These are phyloP conservation scores for Phalaenopsis hybrid DNA, from an alignment of 116 monocot genomes.

Conservation along the genomic window DNA sequence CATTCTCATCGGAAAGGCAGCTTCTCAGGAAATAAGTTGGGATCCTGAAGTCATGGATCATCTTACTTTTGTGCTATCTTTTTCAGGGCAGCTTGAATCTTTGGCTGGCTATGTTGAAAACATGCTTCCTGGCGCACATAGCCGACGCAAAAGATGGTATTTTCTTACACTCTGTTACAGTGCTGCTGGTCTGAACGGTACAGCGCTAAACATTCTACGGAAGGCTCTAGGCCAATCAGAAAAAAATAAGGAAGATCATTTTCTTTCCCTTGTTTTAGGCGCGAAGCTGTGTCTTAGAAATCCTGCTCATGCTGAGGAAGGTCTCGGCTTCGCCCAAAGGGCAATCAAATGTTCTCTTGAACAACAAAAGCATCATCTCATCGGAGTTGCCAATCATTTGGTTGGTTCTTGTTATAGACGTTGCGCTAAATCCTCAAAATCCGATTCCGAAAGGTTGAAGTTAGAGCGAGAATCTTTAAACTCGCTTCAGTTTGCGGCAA, in stretches of 20 bases:
- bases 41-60: conserved; percentile 78
- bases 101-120: conserved; percentile 55
- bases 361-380: conserved; percentile 25
- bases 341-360: conserved; percentile 23
- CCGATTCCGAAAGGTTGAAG: conserved; percentile 41
- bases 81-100: conserved; percentile 47
- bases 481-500: conserved; percentile 31
- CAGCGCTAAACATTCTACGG: conserved; percentile 60
- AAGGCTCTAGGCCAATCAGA: conserved; percentile 36
- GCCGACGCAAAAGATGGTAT: conserved; percentile 74
- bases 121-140: conserved; percentile 55
- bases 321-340: conserved; percentile 32
- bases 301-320: conserved; percentile 41
- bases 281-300: conserved; percentile 54
- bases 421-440: conserved; percentile 35
- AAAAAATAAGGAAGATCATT: conserved; percentile 35
- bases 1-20: conserved; percentile 50
- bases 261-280: conserved; percentile 52
- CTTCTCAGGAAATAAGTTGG: conserved; percentile 57
- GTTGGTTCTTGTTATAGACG: conserved; percentile 53
- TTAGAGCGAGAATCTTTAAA: conserved; percentile 42
- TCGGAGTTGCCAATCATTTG: conserved; percentile 39
- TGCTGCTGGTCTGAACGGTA: conserved; percentile 49
- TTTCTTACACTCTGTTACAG: conserved; percentile 70
- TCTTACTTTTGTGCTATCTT: conserved; percentile 61